Percentiles rank a stretch among this genome's conserved stretches.
Evolutionary conservation across 106 monocot genomes (phyloP).

Genomic region (Allium sativum): DNA sequence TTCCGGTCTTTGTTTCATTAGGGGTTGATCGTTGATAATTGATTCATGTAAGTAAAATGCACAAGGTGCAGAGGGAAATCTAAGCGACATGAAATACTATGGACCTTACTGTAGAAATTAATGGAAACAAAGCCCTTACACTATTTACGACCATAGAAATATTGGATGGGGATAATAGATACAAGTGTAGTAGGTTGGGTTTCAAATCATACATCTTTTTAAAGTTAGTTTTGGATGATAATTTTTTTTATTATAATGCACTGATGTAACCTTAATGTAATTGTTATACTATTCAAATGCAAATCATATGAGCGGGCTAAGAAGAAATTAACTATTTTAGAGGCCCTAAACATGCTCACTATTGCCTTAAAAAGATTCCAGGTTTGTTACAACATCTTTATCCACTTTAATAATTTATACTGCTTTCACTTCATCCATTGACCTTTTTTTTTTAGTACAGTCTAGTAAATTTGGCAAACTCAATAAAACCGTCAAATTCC

Average conservation of each 20-base stretch:
- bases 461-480: constrained; percentile 87
- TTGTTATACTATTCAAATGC: constrained; percentile 88
- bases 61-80: too few relatives aligned
- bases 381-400: constrained; percentile 46
- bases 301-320: constrained; percentile 78
- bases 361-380: constrained; percentile 86
- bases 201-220: too few relatives aligned
- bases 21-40: not conserved
- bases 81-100: constrained; percentile 95
- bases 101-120: constrained; percentile 95
- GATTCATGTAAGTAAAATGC: too few relatives aligned
- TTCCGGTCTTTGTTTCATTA: not conserved
- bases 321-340: constrained; percentile 79
- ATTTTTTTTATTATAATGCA: not conserved
- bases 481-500: constrained; percentile 84
- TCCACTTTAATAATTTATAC: not conserved
- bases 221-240: not conserved
- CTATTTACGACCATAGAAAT: constrained; percentile 69
- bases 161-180: constrained; percentile 97
- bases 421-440: too few relatives aligned
- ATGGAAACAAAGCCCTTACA: constrained; percentile 70
- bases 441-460: constrained; percentile 20
- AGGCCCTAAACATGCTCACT: constrained; percentile 86
- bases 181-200: constrained; percentile 79
- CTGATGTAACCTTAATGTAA: constrained; percentile 4